A percentile compares a stretch with the other conserved stretches of the same genome.
These are phyloP conservation scores for Trichoderma erinaceum DNA, from an alignment of 495 filamentous ascomycete genomes.

Conservation along the genomic window DNA sequence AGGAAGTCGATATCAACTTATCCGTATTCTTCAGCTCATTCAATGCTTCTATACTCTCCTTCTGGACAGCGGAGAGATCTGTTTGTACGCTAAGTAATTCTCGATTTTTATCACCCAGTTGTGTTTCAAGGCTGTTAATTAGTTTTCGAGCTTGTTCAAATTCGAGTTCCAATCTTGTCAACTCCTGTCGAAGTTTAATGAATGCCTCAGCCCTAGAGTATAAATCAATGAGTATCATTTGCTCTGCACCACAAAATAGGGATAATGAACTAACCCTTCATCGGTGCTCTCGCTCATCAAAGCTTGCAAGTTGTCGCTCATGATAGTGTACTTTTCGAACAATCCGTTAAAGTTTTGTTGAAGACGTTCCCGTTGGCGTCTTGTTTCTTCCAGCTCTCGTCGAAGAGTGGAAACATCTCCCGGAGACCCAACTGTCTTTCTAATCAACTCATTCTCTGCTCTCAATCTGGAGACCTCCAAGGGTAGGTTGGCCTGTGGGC, in stretches of 20 bases:
- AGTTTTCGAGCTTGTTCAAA: constrained; percentile 33
- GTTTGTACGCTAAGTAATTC: constrained; percentile 36
- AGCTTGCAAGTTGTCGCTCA: constrained; percentile 44
- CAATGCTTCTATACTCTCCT: constrained; percentile 41
- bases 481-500: constrained; percentile 28
- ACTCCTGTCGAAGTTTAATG: constrained; percentile 31
- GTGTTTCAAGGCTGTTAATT: constrained; percentile 38
- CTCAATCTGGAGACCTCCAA: constrained; percentile 45
- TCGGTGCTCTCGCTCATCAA: constrained; percentile 38
- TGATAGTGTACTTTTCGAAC: constrained; percentile 45
- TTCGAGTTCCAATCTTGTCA: constrained; percentile 28
- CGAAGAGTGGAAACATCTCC: constrained; percentile 45
- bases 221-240: constrained; percentile 33
- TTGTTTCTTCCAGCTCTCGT: constrained; percentile 41
- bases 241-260: constrained; percentile 22
- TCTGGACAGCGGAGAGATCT: constrained; percentile 40
- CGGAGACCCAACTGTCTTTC: constrained; percentile 41
- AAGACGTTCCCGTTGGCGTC: constrained; percentile 32
- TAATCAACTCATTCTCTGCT: constrained; percentile 47
- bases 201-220: constrained; percentile 31
- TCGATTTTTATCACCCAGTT: constrained; percentile 40
- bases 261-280: constrained; percentile 44
- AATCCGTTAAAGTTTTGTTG: constrained; percentile 42
- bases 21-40: constrained; percentile 49
- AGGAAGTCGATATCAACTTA: constrained; percentile 44